Evolutionary conservation across 2,329 filamentous ascomycete species (phyloP), one percentile per base, ranked within the genome.

Genomic region (Huntiella abstrusa): DNA sequence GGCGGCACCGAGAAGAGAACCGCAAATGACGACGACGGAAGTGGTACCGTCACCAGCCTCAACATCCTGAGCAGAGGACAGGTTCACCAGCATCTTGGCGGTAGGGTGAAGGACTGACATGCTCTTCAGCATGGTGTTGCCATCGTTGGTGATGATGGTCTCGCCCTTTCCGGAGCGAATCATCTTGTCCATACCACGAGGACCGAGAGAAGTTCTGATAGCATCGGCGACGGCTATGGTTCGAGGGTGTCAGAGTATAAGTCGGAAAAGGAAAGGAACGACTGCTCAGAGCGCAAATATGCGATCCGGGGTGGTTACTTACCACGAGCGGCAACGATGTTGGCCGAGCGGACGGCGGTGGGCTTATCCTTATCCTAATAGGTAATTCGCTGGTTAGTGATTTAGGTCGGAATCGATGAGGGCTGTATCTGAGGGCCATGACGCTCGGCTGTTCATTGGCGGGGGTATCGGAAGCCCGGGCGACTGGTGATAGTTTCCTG

Each of bases 61-160:
- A 51, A 98, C 86, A 68, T 98, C 91, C 64, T 98, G 91, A 54
- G 91, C 91, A 54, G 91, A 84, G 57, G 88, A 92, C 52, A 98
- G 75, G 63, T 98, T 87, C 58, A 98, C 91, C 55, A 98, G 73
- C 91, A 98, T 98, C 69, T 94, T 95, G 44, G 91, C 91, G 42
- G 92, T 93, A n/a, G 91, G 91, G 61, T 98, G 91, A 81, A 98
- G 86, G 54, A 98, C 91, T 54, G 84, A 83, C 91, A 98, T 96
- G 70, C 88, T 88, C 68, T 83, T 93, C 59, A 98, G 69, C 88
- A 98, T 98, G 49, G 91, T 98, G 69, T 92, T 93, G 62, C 91
- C 91, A 66, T 98, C 91, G 70, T 98, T 98, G 59, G 91, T 98
- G 67, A 98, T 98, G 63, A 96, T 91, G 49, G 87, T 95, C 64